Percentiles rank a stretch among this genome's conserved stretches.
These are phyloP conservation scores for Cetraspora pellucida DNA, from an alignment of 192 early-diverging fungal species.

Conservation along the genomic window DNA sequence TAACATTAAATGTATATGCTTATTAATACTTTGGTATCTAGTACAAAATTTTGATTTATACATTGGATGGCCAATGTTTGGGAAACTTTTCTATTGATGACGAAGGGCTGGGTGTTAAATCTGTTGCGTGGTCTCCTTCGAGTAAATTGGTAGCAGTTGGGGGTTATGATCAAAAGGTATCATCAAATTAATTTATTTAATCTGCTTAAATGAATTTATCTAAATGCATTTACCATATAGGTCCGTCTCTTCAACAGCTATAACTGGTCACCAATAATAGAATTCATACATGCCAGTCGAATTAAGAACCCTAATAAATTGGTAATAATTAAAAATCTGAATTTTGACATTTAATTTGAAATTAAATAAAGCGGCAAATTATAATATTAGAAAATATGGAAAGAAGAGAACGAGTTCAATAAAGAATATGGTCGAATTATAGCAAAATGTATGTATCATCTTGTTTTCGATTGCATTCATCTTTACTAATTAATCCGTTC, in stretches of 20 bases:
- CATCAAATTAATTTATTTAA: background rate
- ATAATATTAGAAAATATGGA: slow-evolving; percentile 12
- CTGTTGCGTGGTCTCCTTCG: slow-evolving; percentile 71
- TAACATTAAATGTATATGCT: background rate
- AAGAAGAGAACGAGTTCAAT: slow-evolving; percentile 35
- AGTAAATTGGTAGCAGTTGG: slow-evolving; percentile 79
- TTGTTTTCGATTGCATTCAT: background rate
- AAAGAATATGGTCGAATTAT: slow-evolving; percentile 32
- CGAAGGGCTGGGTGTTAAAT: slow-evolving; percentile 79
- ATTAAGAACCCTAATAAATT: slow-evolving; percentile 39
- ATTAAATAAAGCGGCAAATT: background rate
- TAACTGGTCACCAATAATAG: slow-evolving; percentile 68
- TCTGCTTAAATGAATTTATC: slow-evolving; percentile 12
- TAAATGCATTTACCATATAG: slow-evolving; percentile 38
- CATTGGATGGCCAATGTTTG: slow-evolving; percentile 61
- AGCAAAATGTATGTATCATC: slow-evolving; percentile 44
- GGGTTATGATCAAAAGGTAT: slow-evolving; percentile 84
- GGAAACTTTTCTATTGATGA: slow-evolving; percentile 52
- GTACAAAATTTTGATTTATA: slow-evolving; percentile 74
- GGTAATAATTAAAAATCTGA: slow-evolving; percentile 35
- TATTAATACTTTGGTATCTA: slow-evolving; percentile 37
- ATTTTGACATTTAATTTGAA: background rate
- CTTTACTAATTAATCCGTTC: background rate
- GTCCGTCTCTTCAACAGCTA: slow-evolving; percentile 70
- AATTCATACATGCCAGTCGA: slow-evolving; percentile 60